Evolutionary conservation across 169 alveolate species (phyloP).

Genomic region (Amoebophrya sp.): DNA sequence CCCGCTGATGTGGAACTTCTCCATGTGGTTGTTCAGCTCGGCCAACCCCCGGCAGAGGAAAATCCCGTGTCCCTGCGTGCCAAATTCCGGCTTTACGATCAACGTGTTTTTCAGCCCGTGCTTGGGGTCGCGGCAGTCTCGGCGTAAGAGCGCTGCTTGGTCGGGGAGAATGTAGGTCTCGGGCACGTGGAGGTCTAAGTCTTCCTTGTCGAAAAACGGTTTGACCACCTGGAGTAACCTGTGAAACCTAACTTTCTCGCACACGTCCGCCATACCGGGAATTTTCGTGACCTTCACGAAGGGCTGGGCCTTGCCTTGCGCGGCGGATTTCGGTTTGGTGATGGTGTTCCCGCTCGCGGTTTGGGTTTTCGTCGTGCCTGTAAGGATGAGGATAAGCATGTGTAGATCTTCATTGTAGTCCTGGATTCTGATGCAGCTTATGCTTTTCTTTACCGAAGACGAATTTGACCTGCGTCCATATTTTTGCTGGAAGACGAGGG

Average conservation of each 20-base stretch:
- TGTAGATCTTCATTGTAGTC: too few species aligned
- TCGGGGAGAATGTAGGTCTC: neutral
- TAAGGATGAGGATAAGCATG: too few species aligned
- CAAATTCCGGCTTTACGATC: neutral
- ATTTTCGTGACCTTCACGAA: neutral
- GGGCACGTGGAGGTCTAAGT: neutral
- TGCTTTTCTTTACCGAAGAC: too few species aligned
- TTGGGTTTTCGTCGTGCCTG: too few species aligned
- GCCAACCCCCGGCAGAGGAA: neutral
- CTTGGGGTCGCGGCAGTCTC: neutral
- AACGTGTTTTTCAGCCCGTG: neutral
- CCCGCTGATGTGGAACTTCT: neutral
- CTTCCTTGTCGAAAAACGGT: neutral
- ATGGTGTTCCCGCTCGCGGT: too few species aligned
- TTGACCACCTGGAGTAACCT: neutral
- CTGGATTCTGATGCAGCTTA: too few species aligned
- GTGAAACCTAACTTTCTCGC: neutral
- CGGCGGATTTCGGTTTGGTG: too few species aligned
- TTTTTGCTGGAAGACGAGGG: too few species aligned
- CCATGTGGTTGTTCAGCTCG: neutral
- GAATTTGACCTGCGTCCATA: too few species aligned
- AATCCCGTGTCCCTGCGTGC: neutral
- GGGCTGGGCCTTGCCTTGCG: too few species aligned
- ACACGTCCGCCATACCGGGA: neutral
- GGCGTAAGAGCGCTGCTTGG: neutral